phyloP scores from a whole-genome alignment of 495 filamentous ascomycete genomes.

The Friedmanniomyces simplex region DNA sequence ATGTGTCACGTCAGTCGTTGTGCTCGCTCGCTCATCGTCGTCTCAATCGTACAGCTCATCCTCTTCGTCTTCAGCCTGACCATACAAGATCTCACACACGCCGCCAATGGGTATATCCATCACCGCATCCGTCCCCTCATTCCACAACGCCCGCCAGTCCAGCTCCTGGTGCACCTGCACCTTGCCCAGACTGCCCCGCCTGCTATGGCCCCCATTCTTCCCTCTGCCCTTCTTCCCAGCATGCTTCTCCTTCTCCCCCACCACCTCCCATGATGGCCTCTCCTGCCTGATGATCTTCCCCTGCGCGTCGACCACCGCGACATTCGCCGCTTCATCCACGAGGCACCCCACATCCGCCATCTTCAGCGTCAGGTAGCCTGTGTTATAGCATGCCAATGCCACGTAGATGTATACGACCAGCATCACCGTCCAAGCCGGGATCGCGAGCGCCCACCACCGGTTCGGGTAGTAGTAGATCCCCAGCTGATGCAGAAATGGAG shows the following conservation, averaged over 20 bases:
- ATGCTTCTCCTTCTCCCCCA: constrained; percentile 30
- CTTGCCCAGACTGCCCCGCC: constrained; percentile 16
- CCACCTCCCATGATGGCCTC: constrained; percentile 18
- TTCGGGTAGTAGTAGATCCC: constrained; percentile 96
- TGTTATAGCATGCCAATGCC: constrained; percentile 85
- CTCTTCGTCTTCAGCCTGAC: constrained; percentile 23
- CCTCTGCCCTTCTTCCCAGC: constrained; percentile 7
- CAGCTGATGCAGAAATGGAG: constrained; percentile 80
- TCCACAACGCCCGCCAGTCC: constrained; percentile 77
- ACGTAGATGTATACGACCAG: constrained; percentile 84
- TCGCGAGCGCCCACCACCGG: constrained; percentile 91
- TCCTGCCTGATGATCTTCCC: constrained; percentile 40
- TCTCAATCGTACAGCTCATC: constrained; percentile 1
- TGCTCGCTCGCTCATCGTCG: no score
- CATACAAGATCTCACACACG: constrained; percentile 88
- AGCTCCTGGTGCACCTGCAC: constrained; percentile 28
- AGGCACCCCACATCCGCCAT: constrained; percentile 77
- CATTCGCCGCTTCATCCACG: constrained; percentile 78
- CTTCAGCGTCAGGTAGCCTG: constrained; percentile 71
- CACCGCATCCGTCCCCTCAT: constrained; percentile 87
- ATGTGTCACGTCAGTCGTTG: no score
- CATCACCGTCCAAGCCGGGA: constrained; percentile 86
- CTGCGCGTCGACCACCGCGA: constrained; percentile 69
- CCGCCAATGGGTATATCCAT: constrained; percentile 95
- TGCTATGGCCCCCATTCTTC: constrained; percentile 25